Conservation (phyloP, 2,329 filamentous ascomycete genomes). For the Coniochaeta prunicola region DNA sequence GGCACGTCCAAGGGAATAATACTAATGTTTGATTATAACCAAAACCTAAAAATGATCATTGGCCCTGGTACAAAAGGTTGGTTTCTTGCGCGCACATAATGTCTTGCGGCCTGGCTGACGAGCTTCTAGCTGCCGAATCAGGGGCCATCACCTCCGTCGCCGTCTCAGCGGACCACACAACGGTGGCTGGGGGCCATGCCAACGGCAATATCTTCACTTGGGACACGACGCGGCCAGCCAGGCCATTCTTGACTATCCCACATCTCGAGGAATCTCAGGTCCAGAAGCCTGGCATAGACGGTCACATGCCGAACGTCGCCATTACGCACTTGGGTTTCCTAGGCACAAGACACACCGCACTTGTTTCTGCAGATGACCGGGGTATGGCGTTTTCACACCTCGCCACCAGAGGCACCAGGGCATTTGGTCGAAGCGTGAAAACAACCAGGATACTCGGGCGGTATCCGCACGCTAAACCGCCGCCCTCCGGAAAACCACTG, state of each 20-base stretch:
- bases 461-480: constrained; percentile 67
- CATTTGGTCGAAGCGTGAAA: constrained; percentile 78
- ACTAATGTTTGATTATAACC: constrained; percentile 94
- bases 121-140: constrained; percentile 68
- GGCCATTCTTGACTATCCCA: constrained; percentile 82
- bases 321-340: constrained; percentile 92
- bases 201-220: constrained; percentile 94
- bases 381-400: constrained; percentile 99
- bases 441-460: constrained; percentile 85
- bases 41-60: constrained; percentile 89
- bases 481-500: constrained; percentile 51
- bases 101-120: constrained; percentile 12
- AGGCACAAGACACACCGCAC: constrained; percentile 84
- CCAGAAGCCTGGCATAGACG: constrained; percentile 64
- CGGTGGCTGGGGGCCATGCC: constrained; percentile 81
- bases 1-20: constrained; percentile 94
- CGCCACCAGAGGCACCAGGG: constrained; percentile 81
- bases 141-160: constrained; percentile 82
- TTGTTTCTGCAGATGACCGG: constrained; percentile 88
- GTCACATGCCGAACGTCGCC: constrained; percentile 70
- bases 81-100: constrained; percentile 10
- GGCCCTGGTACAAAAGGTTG: constrained; percentile 85
- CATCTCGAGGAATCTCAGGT: constrained; percentile 62
- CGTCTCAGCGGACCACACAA: constrained; percentile 88
- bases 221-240: constrained; percentile 77